A percentile compares a stretch with the other conserved stretches of the same genome.
Evolutionary conservation across 2,329 filamentous ascomycete genomes (phyloP).

Genomic region (Fusarium napiforme): DNA sequence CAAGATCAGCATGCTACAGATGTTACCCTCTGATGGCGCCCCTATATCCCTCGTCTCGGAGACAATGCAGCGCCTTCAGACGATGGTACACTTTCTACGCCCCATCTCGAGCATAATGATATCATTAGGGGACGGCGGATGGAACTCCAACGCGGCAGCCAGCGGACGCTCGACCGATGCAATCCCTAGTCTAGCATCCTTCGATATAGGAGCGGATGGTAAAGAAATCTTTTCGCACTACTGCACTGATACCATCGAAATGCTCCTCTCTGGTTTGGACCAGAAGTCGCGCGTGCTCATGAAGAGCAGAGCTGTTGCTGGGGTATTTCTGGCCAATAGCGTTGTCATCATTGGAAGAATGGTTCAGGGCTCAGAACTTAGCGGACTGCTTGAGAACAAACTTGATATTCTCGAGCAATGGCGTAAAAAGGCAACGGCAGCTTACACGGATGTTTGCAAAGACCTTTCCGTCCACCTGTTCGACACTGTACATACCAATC

Average conservation of each 20-base stretch:
- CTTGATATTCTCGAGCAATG: constrained; percentile 79
- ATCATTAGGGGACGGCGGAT: constrained; percentile 92
- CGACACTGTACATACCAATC: constrained; percentile 91
- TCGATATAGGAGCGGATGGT: constrained; percentile 90
- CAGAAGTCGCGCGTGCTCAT: constrained; percentile 77
- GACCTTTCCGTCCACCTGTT: constrained; percentile 87
- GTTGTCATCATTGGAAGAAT: constrained; percentile 85
- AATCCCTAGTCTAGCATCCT: constrained; percentile 77
- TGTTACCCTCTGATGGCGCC: constrained; percentile 81
- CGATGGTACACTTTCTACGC: constrained; percentile 85
- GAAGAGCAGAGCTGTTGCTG: constrained; percentile 81
- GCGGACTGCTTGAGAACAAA: constrained; percentile 73
- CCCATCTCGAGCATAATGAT: constrained; percentile 91
- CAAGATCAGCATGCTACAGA: constrained; percentile 71
- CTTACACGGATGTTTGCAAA: constrained; percentile 89
- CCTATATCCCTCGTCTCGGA: constrained; percentile 82
- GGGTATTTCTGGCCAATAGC: constrained; percentile 92
- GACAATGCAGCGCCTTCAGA: constrained; percentile 86
- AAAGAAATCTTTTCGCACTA: constrained; percentile 90
- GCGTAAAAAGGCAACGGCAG: constrained; percentile 84
- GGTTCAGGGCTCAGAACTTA: constrained; percentile 83
- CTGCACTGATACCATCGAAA: constrained; percentile 87
- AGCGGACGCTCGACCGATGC: constrained; percentile 69
- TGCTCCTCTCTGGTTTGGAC: constrained; percentile 79
- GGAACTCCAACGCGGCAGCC: constrained; percentile 68